Evolutionary conservation across 345 rosid genomes (phyloP).

Genomic region (Eucalyptus leucophloia): DNA sequence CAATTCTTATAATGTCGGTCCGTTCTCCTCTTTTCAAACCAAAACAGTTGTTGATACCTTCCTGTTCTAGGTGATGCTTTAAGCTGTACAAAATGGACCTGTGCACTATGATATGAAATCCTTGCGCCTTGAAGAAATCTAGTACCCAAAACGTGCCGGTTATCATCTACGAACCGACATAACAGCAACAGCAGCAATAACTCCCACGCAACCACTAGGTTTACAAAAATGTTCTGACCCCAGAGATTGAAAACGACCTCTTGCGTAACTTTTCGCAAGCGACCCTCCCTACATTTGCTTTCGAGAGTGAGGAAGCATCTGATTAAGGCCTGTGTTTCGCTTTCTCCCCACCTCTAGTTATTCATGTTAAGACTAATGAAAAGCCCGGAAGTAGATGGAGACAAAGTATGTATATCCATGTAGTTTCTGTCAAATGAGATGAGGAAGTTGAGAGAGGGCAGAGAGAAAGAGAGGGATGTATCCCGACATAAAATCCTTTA

Average conservation of each 20-base stretch:
- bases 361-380: background rate
- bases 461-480: background rate
- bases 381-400: background rate
- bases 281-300: background rate
- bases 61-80: background rate
- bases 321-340: background rate
- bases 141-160: background rate
- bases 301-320: background rate
- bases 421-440: background rate
- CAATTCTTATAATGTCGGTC: background rate
- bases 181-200: background rate
- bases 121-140: background rate
- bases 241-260: background rate
- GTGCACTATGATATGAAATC: background rate
- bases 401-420: background rate
- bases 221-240: background rate
- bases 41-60: background rate
- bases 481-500: background rate
- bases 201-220: background rate
- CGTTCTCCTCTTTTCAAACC: background rate
- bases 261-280: background rate
- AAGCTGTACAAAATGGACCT: background rate
- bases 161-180: background rate
- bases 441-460: background rate
- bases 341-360: background rate